Evolutionary conservation across 108 stramenopile species (phyloP).

Genomic region (Nitzschia sp.): DNA sequence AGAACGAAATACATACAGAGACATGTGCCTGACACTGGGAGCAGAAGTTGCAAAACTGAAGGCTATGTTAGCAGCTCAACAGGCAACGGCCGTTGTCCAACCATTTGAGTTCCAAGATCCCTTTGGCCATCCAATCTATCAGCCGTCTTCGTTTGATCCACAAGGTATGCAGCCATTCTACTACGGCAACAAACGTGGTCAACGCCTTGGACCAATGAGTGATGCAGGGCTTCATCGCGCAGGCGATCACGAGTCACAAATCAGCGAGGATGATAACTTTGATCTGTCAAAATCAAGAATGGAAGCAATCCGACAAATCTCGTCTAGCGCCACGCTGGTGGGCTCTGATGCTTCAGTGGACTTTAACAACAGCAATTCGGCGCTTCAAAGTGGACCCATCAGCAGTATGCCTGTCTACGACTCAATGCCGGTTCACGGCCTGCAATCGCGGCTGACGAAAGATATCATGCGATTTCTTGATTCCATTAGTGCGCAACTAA

Average conservation of each 20-base stretch:
- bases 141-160: conserved; percentile 37
- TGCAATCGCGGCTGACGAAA: conserved; percentile 70
- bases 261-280: conserved; percentile 75
- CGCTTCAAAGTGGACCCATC: not conserved
- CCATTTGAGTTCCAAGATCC: conserved; percentile 43
- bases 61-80: conserved; percentile 68
- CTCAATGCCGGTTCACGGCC: conserved; percentile 40
- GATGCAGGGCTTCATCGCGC: conserved; percentile 76
- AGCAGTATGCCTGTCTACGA: conserved; percentile 25
- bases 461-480: conserved; percentile 62
- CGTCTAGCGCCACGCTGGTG: conserved; percentile 59
- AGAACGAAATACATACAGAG: conserved; percentile 75
- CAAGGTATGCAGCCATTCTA: conserved; percentile 49
- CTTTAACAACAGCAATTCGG: conserved; percentile 34
- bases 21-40: conserved; percentile 80
- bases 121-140: conserved; percentile 31
- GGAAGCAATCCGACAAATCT: conserved; percentile 40
- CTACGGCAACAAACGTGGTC: conserved; percentile 37
- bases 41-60: conserved; percentile 84
- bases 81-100: conserved; percentile 33
- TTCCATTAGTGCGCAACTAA: conserved; percentile 47
- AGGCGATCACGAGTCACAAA: conserved; percentile 60
- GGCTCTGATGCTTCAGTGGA: conserved; percentile 75
- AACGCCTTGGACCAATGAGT: conserved; percentile 74
- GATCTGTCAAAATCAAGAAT: conserved; percentile 30